Percentiles rank a stretch among this genome's conserved stretches.
Conservation (phyloP, 192 early-diverging fungal genomes). For the Podila clonocystis region DNA sequence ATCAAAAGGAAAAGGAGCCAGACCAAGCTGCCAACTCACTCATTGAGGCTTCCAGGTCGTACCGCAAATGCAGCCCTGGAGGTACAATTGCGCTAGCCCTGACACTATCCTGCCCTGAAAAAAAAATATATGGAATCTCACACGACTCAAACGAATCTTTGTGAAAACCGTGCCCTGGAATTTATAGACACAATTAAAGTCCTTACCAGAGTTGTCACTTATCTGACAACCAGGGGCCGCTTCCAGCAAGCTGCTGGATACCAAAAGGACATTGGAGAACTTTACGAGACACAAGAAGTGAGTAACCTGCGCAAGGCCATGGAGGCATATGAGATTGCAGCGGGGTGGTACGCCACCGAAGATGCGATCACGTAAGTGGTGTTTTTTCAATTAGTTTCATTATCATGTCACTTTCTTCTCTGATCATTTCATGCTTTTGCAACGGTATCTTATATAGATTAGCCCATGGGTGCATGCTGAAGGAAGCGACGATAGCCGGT, state of each 20-base stretch:
- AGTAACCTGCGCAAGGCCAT: conserved; percentile 81
- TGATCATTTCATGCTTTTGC: too few relatives aligned
- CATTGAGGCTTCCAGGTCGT: conserved; percentile 89
- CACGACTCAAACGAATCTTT: neutral
- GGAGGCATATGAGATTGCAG: conserved; percentile 89
- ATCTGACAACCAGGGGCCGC: conserved; percentile 85
- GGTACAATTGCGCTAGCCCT: conserved; percentile 37
- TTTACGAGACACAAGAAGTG: conserved; percentile 84
- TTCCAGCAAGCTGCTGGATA: conserved; percentile 92
- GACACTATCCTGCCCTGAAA: neutral
- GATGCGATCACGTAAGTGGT: conserved; percentile 84
- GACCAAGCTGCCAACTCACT: conserved; percentile 89
- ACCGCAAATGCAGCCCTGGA: conserved; percentile 84
- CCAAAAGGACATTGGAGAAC: conserved; percentile 92
- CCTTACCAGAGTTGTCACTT: conserved; percentile 78
- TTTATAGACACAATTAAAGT: conserved; percentile 73
- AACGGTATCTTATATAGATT: conserved; percentile 59
- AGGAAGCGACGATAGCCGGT: conserved; percentile 91
- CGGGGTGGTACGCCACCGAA: conserved; percentile 93
- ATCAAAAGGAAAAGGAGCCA: conserved; percentile 76
- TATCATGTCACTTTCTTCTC: neutral
- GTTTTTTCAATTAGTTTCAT: neutral
- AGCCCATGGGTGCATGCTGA: conserved; percentile 89
- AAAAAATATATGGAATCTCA: neutral
- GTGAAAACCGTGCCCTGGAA: neutral